A percentile compares a stretch with the other conserved stretches of the same genome.
These are phyloP conservation scores for Thielaviopsis euricoi DNA, from an alignment of 2,329 filamentous ascomycete genomes.

Conservation along the genomic window DNA sequence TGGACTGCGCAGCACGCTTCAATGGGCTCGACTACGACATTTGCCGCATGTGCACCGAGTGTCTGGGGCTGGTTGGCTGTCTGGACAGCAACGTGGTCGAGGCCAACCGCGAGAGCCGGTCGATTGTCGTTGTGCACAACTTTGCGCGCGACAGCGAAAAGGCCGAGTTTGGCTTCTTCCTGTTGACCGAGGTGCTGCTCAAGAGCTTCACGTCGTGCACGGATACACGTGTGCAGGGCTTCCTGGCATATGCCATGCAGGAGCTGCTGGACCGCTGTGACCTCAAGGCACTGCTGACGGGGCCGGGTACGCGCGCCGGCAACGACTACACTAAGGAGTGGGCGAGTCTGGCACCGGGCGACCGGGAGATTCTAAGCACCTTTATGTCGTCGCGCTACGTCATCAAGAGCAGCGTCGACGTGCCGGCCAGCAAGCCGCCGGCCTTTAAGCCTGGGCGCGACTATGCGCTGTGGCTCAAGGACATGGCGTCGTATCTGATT, in stretches of 20 bases:
- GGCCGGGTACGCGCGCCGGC: conserved; percentile 26
- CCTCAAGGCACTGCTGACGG: conserved; percentile 37
- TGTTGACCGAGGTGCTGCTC: conserved; percentile 76
- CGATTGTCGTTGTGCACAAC: conserved; percentile 78
- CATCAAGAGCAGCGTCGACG: conserved; percentile 44
- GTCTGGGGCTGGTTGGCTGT: conserved; percentile 77
- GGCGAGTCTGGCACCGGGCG: conserved; percentile 57
- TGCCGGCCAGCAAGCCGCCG: conserved; percentile 31
- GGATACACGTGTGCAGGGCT: conserved; percentile 75
- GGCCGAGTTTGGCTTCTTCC: conserved; percentile 69
- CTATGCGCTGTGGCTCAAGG: conserved; percentile 69
- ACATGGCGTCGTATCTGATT: conserved; percentile 67
- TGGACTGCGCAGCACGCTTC: conserved; percentile 76
- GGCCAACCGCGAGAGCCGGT: conserved; percentile 55
- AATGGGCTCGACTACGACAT: conserved; percentile 52
- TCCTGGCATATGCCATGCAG: conserved; percentile 89
- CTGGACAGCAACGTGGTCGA: conserved; percentile 85
- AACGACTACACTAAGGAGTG: conserved; percentile 56
- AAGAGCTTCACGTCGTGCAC: conserved; percentile 83
- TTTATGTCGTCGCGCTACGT: conserved; percentile 75
- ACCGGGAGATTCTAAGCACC: conserved; percentile 69
- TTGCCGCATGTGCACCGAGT: conserved; percentile 57
- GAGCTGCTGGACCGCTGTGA: conserved; percentile 66
- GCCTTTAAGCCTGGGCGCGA: conserved; percentile 15
- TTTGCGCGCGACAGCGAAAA: conserved; percentile 65